Percentiles rank a stretch among this genome's conserved stretches.
Conservation (phyloP, 768 basidiomycete genomes). For the Pleurotus tuber-regium region DNA sequence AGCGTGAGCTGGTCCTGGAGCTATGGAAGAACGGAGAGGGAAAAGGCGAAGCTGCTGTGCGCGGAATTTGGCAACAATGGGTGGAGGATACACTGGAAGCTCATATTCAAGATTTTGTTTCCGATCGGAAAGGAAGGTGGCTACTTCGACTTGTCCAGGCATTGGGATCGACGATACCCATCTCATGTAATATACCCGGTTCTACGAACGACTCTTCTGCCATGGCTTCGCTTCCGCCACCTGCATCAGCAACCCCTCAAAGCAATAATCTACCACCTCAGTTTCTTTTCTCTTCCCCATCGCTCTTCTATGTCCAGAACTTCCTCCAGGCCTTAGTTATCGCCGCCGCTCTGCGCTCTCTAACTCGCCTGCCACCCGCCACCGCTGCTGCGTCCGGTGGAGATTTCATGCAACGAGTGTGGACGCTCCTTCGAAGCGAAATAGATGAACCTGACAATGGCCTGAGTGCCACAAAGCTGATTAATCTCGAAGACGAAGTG, state of each 20-base stretch:
- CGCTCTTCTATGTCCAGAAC: slow-evolving; percentile 61
- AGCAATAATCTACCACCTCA: slow-evolving; percentile 61
- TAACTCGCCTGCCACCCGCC: slow-evolving; percentile 42
- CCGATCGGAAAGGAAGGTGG: slow-evolving; percentile 32
- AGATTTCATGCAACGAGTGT: slow-evolving; percentile 58
- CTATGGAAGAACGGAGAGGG: slow-evolving; percentile 39
- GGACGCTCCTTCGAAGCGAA: slow-evolving; percentile 61
- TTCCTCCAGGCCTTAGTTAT: slow-evolving; percentile 70
- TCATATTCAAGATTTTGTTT: slow-evolving; percentile 11
- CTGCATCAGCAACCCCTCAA: background rate
- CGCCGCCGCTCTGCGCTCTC: slow-evolving; percentile 54
- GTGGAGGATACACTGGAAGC: slow-evolving; percentile 16
- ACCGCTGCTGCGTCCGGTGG: slow-evolving; percentile 13
- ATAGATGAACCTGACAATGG: slow-evolving; percentile 38
- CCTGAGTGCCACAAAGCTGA: slow-evolving; percentile 43
- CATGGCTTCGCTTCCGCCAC: background rate
- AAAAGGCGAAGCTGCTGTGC: slow-evolving; percentile 25
- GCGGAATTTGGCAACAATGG: slow-evolving; percentile 34
- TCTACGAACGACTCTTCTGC: slow-evolving; percentile 12
- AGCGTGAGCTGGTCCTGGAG: slow-evolving; percentile 51
- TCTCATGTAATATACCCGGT: slow-evolving; percentile 38
- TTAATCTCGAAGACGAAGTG: slow-evolving; percentile 75
- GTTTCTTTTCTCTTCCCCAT: slow-evolving; percentile 57
- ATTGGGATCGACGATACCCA: slow-evolving; percentile 34
- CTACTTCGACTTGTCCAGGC: slow-evolving; percentile 45